Evolutionary conservation across 2,329 filamentous ascomycete genomes (phyloP).

Genomic region (Chaetomium sp.): DNA sequence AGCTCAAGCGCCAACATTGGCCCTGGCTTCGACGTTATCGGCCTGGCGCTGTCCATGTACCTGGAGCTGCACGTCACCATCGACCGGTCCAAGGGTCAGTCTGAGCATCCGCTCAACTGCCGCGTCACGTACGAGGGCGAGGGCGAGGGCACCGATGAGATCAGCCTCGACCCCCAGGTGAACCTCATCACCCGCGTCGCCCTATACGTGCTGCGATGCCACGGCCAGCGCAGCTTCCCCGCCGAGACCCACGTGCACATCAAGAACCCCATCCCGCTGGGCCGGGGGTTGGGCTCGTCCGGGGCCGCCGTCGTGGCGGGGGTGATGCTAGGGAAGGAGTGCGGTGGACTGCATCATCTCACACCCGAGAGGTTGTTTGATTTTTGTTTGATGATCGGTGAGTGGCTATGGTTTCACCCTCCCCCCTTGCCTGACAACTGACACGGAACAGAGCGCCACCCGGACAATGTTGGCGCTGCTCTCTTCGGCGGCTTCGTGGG

Average conservation of each 20-base stretch:
- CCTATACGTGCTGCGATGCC: constrained; percentile 90
- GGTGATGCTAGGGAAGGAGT: constrained; percentile 88
- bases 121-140: constrained; percentile 87
- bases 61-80: constrained; percentile 85
- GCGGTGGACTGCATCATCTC: constrained; percentile 74
- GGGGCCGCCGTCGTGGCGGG: constrained; percentile 94
- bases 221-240: constrained; percentile 83
- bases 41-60: constrained; percentile 89
- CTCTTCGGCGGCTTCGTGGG: constrained; percentile 96
- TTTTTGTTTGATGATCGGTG: constrained; percentile 95
- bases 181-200: constrained; percentile 95
- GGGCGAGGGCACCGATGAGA: constrained; percentile 69
- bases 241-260: constrained; percentile 88
- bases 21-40: constrained; percentile 96
- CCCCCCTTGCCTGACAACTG: neutral
- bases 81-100: constrained; percentile 57
- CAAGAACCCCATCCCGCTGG: constrained; percentile 91
- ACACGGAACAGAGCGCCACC: constrained; percentile 68
- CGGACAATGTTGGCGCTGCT: constrained; percentile 92
- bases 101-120: constrained; percentile 75
- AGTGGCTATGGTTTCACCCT: constrained; percentile 31
- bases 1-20: constrained; percentile 98
- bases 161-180: constrained; percentile 78
- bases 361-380: constrained; percentile 84
- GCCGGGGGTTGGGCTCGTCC: constrained; percentile 90